Percentiles rank a stretch among this genome's conserved stretches.
Evolutionary conservation across 1,284 basidiomycete species (phyloP).

Genomic region (Austroboletus novae-zelandiae): DNA sequence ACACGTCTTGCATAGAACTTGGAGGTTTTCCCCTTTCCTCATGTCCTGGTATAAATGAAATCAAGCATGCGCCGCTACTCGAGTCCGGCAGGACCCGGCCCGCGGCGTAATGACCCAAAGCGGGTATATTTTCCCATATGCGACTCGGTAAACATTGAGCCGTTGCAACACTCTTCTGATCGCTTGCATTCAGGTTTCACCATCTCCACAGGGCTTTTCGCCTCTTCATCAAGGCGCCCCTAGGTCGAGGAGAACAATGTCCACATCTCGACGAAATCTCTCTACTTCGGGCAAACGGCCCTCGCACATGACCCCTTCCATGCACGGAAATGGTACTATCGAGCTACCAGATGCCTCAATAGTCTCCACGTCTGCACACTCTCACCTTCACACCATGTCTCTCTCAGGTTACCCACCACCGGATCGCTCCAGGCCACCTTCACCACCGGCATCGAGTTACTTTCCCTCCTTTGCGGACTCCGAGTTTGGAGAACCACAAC

Average conservation of each 20-base stretch:
- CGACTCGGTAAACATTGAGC: too few species aligned
- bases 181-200: not conserved
- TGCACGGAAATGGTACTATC: conserved; percentile 1
- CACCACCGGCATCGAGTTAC: conserved; percentile 77
- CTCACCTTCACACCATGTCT: conserved; percentile 15
- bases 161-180: not conserved
- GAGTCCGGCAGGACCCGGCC: too few species aligned
- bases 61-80: too few species aligned
- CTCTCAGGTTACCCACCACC: conserved; percentile 6
- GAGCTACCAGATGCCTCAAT: conserved; percentile 17
- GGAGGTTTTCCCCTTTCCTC: not conserved
- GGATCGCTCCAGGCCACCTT: conserved; percentile 41
- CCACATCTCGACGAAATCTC: conserved; percentile 27
- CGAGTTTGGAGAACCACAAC: conserved; percentile 48
- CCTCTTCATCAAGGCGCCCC: not conserved
- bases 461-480: conserved; percentile 57
- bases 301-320: conserved; percentile 9
- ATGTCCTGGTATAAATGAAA: not conserved
- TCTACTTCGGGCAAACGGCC: conserved; percentile 19
- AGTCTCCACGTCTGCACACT: conserved; percentile 24
- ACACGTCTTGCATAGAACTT: not conserved
- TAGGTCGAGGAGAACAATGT: conserved; percentile 16
- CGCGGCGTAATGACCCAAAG: too few species aligned
- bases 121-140: too few species aligned
- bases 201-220: not conserved